Base-by-base conservation (phyloP, 1,284 basidiomycete genomes). In the Ceratobasidium sp. region DNA sequence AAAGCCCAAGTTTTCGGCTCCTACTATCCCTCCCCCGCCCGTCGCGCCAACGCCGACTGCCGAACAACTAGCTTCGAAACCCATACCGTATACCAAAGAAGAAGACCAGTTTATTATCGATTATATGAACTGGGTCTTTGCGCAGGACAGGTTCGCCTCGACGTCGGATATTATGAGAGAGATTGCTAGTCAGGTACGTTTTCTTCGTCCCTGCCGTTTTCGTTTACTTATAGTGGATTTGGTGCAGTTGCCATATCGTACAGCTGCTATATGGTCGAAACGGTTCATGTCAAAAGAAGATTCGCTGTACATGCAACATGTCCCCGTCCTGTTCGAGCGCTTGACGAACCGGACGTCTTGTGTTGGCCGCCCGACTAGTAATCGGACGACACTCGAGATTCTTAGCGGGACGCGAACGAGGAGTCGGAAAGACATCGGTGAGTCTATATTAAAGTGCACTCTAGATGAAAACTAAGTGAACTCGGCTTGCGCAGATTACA, bases 81-180 rank as follows among this genome's bases (percentile, higher is more conserved):
- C 54, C 11, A 23, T 21, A 14, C 21, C 23, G 5, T 70, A 30
- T 13, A 70, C 67, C 11, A 28, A 70, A n/a, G 67, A 59, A n/a
- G 67, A 70, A n/a, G 67, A 70, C 16, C 67, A 59, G 46, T 70
- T 47, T 30, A 44, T 70, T 5, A 57, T 70, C 11, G 67, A 47
- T 44, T 70, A 70, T 59, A 70, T 70, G 67, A 70, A 70, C 32
- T 70, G 67, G 67, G 43, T n/a, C 3, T 70, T 70, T 21, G 28
- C 26, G 11, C 54, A 59, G 18, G 30, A 50, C 30, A 41, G 13
- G 30, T 28, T 21, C 14, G 67, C 67, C 1, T 57, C 67, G 23
- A 59, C 67, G 26, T 26, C 28, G 26, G 67, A 70, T 16, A 70
- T 70, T 32, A 57, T 70, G 55, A 47, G 32, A n/a, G 55, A 70